Evolutionary conservation across 768 basidiomycete species (phyloP).

Genomic region (Amanita muscaria): DNA sequence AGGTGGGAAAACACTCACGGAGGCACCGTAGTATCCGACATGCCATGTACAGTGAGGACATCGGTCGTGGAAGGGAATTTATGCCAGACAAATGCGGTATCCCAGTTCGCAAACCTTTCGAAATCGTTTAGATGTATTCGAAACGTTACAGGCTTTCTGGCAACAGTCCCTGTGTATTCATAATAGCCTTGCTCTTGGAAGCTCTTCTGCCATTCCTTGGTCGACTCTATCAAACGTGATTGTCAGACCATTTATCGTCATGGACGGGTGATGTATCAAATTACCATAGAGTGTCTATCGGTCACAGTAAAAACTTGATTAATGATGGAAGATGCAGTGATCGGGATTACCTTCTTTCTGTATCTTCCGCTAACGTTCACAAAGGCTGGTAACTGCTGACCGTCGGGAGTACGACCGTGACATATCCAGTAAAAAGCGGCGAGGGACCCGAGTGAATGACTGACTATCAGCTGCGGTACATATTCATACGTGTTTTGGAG

Average conservation of each 20-base stretch:
- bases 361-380: slow-evolving; percentile 75
- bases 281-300: slow-evolving; percentile 31
- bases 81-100: slow-evolving; percentile 60
- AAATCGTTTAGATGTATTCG: slow-evolving; percentile 53
- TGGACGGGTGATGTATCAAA: too few species aligned
- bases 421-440: slow-evolving; percentile 62
- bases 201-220: slow-evolving; percentile 29
- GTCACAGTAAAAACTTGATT: too few species aligned
- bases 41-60: slow-evolving; percentile 75
- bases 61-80: slow-evolving; percentile 53
- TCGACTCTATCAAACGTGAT: slow-evolving; percentile 6
- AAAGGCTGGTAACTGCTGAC: slow-evolving; percentile 45
- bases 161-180: slow-evolving; percentile 57
- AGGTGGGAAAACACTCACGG: slow-evolving; percentile 37
- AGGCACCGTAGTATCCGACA: slow-evolving; percentile 58
- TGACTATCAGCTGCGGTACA: slow-evolving; percentile 58
- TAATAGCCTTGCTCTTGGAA: slow-evolving; percentile 52
- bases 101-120: slow-evolving; percentile 52
- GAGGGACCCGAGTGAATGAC: slow-evolving; percentile 74
- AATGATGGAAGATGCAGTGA: too few species aligned
- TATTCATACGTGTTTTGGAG: slow-evolving; percentile 56
- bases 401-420: slow-evolving; percentile 50
- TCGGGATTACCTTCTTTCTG: slow-evolving; percentile 66
- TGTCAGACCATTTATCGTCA: too few species aligned
- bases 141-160: slow-evolving; percentile 47